phyloP scores from a whole-genome alignment of 1,139 yeast genomes.

The Candida sanyaensis region DNA sequence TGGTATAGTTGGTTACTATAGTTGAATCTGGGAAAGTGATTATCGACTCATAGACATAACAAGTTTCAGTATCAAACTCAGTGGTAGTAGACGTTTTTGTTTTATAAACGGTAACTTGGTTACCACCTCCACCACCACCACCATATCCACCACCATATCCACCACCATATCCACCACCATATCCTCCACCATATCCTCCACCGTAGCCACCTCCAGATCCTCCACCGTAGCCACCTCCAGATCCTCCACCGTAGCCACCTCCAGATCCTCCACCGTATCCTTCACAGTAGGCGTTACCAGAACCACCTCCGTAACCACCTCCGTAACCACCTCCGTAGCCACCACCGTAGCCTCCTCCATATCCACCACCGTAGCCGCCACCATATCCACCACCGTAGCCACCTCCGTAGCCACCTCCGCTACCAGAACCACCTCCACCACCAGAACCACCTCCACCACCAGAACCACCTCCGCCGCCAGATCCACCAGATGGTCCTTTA shows the following conservation, averaged over 20 bases:
- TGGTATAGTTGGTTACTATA: background rate
- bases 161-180: background rate
- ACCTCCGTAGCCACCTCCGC: background rate
- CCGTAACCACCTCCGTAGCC: background rate
- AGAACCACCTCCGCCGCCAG: background rate
- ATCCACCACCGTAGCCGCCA: slow-evolving; percentile 21
- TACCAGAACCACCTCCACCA: background rate
- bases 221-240: background rate
- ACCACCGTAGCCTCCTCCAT: slow-evolving; percentile 55
- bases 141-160: background rate
- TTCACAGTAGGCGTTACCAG: background rate
- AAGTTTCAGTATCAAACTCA: slow-evolving; percentile 1
- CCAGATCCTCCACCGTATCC: background rate
- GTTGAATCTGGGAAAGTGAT: slow-evolving; percentile 3
- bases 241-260: background rate
- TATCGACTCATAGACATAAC: slow-evolving; percentile 3
- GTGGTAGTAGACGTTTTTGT: background rate
- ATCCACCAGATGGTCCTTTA: background rate
- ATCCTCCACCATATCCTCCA: background rate
- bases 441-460: background rate
- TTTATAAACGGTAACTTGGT: background rate
- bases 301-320: slow-evolving; percentile 1
- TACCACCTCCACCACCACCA: background rate
- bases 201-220: background rate
- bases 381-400: background rate